Base-by-base conservation (phyloP, 2,329 filamentous ascomycete species). In the Aureobasidium subglaciale region DNA sequence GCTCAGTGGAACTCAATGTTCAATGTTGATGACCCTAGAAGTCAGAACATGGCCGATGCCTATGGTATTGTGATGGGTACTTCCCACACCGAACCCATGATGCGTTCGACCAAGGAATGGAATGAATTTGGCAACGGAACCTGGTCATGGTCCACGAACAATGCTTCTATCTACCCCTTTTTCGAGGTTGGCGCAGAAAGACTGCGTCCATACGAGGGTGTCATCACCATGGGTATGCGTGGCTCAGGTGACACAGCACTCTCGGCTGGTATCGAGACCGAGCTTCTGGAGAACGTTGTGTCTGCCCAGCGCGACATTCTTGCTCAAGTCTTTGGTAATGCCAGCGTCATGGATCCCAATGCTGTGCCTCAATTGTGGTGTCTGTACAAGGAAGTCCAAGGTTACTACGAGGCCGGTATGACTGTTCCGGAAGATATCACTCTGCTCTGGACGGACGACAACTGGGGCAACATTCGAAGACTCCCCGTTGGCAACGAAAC, bases 41-140 rank as follows among this genome's bases (percentile, higher is more conserved):
- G 84, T 61, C 84, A 87, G 64, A 80, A 83, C 0, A 75, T 87
- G 5, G 84, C 86, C 0, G 84, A 90, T 62, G 84, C 84, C n/a
- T 89, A 83, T 65, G 86, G 83, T 37, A 81, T 90, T 56, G 85
- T 89, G 1, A 81, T 90, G 65, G 85, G 85, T 3, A 85, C 83
- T 7, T 86, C 82, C 9, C 87, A 90, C 67, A 88, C 82, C 1
- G 86, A 90, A 68, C 87, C 86, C 1, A 81, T 90, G 79, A 78
- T 80, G 60, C 74, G 82, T 22, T 75, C 78, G 8, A 83, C 80
- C 2, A 74, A 76, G 38, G 75, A 78, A 60, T 77, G 74, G 73
- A 71, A 65, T 54, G 69, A 65, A 4, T 70, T 77, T 29, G 72
- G 72, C 57, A 70, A 81, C 40, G 85, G 85, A 0, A 73, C 77